These are phyloP conservation scores for Hibiscus mutabilis DNA, from an alignment of 345 rosid genomes.

Conservation along the genomic window DNA sequence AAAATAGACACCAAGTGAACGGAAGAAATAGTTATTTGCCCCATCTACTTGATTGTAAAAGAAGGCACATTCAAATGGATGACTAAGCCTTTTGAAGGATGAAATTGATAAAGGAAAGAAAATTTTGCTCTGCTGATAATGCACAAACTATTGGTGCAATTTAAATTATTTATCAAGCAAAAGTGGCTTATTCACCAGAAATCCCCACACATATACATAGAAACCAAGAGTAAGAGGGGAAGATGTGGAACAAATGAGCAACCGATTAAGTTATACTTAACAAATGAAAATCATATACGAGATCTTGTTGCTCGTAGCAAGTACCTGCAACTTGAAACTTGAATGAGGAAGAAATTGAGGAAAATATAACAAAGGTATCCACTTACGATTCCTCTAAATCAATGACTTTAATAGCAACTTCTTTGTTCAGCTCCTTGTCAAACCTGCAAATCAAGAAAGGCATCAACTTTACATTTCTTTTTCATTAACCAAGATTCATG, in stretches of 20 bases:
- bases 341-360: not conserved
- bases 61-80: not conserved
- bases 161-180: constrained; percentile 1
- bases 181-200: not conserved
- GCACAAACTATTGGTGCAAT: not conserved
- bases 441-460: constrained; percentile 55
- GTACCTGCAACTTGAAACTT: not conserved
- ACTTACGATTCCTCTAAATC: constrained; percentile 99
- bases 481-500: not conserved
- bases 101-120: not conserved
- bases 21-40: not conserved
- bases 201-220: not conserved
- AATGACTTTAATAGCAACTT: constrained; percentile 96
- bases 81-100: not conserved
- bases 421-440: constrained; percentile 91
- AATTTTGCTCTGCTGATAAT: not conserved
- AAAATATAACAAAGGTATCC: not conserved
- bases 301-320: not conserved
- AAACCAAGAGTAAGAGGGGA: not conserved
- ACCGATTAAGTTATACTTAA: not conserved
- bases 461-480: constrained; percentile 7
- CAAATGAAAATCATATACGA: not conserved
- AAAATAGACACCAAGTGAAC: constrained; percentile 4
- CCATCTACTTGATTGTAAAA: not conserved
- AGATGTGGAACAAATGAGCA: not conserved